phyloP scores from a whole-genome alignment of 345 rosid species.

The Noccaea caerulescens region DNA sequence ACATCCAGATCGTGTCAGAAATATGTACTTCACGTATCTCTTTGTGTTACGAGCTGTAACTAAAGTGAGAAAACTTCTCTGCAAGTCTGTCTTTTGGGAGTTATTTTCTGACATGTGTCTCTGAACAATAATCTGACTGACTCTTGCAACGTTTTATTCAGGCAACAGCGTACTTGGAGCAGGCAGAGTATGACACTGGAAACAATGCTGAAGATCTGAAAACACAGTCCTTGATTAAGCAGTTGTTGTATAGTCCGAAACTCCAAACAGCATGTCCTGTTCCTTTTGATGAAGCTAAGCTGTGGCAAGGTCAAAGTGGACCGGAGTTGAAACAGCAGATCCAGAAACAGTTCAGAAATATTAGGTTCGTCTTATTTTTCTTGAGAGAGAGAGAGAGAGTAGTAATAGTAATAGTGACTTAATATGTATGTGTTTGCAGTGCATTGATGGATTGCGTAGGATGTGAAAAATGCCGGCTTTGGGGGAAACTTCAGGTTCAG shows the following conservation, averaged over 20 bases:
- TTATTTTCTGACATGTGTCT: constrained; percentile 4
- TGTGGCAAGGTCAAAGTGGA: constrained; percentile 94
- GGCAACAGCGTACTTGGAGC: constrained; percentile 90
- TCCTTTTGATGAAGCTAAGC: constrained; percentile 97
- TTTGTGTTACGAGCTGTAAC: constrained; percentile 94
- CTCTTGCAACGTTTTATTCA: constrained; percentile 36
- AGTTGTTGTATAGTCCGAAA: constrained; percentile 72
- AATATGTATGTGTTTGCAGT: constrained; percentile 55
- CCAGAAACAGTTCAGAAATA: constrained; percentile 88
- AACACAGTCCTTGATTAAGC: constrained; percentile 78
- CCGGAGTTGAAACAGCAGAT: constrained; percentile 84
- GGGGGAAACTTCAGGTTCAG: constrained; percentile 99
- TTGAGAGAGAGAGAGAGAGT: neutral
- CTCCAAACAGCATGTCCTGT: constrained; percentile 93
- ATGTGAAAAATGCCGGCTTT: constrained; percentile 95
- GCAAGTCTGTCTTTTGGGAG: neutral
- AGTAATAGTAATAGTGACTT: constrained; percentile 20
- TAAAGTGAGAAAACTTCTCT: constrained; percentile 61
- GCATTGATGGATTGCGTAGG: constrained; percentile 97
- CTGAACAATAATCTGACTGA: constrained; percentile 16
- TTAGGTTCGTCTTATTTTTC: constrained; percentile 54
- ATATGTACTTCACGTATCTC: constrained; percentile 90
- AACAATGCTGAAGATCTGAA: constrained; percentile 82
- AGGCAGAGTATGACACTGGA: constrained; percentile 93
- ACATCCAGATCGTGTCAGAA: constrained; percentile 85